Percentiles rank a stretch among this genome's conserved stretches.
Evolutionary conservation across 1,284 basidiomycete species (phyloP).

Genomic region (Ganoderma leucocontextum): DNA sequence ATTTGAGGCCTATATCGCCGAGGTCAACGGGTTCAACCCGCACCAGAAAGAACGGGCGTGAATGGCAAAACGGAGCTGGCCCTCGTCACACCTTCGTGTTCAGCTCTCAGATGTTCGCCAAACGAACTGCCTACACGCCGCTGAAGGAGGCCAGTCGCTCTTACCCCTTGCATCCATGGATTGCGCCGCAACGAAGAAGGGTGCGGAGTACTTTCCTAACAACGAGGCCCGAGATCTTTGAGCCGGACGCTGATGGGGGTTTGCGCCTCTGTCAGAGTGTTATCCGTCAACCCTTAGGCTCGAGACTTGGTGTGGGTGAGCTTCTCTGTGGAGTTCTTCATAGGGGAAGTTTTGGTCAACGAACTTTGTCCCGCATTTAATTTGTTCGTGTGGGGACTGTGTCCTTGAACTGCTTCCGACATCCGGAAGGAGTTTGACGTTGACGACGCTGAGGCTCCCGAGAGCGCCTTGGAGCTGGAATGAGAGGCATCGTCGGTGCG

Average conservation of each 20-base stretch:
- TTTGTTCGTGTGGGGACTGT: neutral
- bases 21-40: neutral
- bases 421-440: neutral
- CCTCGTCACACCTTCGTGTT: neutral
- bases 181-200: neutral
- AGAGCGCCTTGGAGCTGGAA: neutral
- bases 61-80: neutral
- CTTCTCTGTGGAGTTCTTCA: neutral
- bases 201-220: neutral
- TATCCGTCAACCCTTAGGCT: neutral
- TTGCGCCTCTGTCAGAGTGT: neutral
- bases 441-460: neutral
- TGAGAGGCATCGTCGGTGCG: too few relatives aligned
- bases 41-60: neutral
- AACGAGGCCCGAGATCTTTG: neutral
- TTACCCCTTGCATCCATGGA: neutral
- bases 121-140: neutral
- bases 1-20: neutral
- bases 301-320: neutral
- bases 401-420: neutral
- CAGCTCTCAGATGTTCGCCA: neutral
- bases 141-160: neutral
- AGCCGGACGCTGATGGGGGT: neutral
- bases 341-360: neutral
- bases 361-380: neutral